Conservation (phyloP, 495 filamentous ascomycete genomes). For the Lasiosphaeriaceae sp. region DNA sequence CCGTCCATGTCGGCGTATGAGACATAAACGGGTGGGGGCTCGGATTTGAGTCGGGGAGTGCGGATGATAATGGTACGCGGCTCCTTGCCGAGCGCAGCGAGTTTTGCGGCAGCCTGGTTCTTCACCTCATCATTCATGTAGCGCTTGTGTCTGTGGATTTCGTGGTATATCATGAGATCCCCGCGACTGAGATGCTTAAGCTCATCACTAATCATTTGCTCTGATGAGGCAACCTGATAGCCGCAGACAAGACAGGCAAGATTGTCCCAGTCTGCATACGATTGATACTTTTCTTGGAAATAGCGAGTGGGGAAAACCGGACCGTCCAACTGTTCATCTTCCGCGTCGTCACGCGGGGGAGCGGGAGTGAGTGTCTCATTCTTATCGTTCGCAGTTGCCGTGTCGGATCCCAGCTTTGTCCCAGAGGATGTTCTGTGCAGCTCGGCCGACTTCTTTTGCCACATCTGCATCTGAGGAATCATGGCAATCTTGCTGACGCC, state of each 20-base stretch:
- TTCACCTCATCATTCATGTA: constrained; percentile 31
- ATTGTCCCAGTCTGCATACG: constrained; percentile 33
- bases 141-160: constrained; percentile 23
- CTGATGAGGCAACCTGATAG: constrained; percentile 21
- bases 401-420: constrained; percentile 8
- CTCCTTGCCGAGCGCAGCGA: constrained; percentile 23
- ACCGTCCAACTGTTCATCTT: constrained; percentile 15
- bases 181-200: constrained; percentile 19
- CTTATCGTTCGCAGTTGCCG: constrained; percentile 15
- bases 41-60: constrained; percentile 22
- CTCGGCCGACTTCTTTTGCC: constrained; percentile 83
- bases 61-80: constrained; percentile 25
- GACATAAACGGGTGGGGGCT: constrained; percentile 22
- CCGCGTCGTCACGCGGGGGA: constrained; percentile 5
- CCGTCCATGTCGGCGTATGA: constrained; percentile 69
- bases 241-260: constrained; percentile 30
- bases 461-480: constrained; percentile 74
- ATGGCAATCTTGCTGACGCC: constrained; percentile 35
- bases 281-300: constrained; percentile 24
- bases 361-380: constrained; percentile 4
- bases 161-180: constrained; percentile 30
- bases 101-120: constrained; percentile 26
- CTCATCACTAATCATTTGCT: constrained; percentile 19
- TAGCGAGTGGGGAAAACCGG: constrained; percentile 19
- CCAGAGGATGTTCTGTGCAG: constrained; percentile 58